Conservation (phyloP, 2,329 filamentous ascomycete genomes). For the Fusarium falciforme region DNA sequence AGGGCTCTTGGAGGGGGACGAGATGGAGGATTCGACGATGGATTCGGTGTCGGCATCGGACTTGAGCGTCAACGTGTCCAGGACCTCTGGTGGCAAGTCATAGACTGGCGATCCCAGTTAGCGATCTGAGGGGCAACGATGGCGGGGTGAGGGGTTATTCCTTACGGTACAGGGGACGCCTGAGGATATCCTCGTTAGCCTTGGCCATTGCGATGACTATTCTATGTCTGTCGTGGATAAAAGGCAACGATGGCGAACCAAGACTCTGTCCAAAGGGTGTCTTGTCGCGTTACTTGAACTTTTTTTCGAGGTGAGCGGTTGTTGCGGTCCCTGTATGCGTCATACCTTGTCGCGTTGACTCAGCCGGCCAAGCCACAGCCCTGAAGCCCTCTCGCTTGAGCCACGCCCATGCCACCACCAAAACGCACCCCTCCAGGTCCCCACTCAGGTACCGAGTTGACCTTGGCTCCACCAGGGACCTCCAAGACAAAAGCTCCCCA, state of each 20-base stretch:
- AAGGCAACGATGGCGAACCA: background rate
- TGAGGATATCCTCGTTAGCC: slow-evolving; percentile 58
- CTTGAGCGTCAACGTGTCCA: slow-evolving; percentile 71
- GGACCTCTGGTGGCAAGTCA: slow-evolving; percentile 80
- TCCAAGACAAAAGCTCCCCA: background rate
- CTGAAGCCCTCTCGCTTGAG: slow-evolving; percentile 7
- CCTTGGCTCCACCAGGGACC: background rate
- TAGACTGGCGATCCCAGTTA: slow-evolving; percentile 68
- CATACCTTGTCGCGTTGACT: slow-evolving; percentile 31
- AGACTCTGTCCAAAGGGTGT: background rate
- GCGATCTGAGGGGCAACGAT: slow-evolving; percentile 15
- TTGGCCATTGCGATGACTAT: slow-evolving; percentile 49
- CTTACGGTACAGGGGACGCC: slow-evolving; percentile 64
- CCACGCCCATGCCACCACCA: background rate
- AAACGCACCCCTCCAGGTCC: background rate
- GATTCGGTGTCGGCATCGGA: slow-evolving; percentile 45
- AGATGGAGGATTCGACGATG: slow-evolving; percentile 39
- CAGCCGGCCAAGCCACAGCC: slow-evolving; percentile 30
- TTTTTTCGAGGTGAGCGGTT: slow-evolving; percentile 24
- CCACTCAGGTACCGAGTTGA: background rate
- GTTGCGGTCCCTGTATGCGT: slow-evolving; percentile 21
- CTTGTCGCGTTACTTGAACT: slow-evolving; percentile 29
- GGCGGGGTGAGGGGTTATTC: slow-evolving; percentile 22
- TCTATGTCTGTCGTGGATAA: background rate
- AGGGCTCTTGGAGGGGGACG: slow-evolving; percentile 38